Percentiles rank a stretch among this genome's conserved stretches.
These are phyloP conservation scores for Albifimbria verrucaria DNA, from an alignment of 2,329 filamentous ascomycete genomes.

Conservation along the genomic window DNA sequence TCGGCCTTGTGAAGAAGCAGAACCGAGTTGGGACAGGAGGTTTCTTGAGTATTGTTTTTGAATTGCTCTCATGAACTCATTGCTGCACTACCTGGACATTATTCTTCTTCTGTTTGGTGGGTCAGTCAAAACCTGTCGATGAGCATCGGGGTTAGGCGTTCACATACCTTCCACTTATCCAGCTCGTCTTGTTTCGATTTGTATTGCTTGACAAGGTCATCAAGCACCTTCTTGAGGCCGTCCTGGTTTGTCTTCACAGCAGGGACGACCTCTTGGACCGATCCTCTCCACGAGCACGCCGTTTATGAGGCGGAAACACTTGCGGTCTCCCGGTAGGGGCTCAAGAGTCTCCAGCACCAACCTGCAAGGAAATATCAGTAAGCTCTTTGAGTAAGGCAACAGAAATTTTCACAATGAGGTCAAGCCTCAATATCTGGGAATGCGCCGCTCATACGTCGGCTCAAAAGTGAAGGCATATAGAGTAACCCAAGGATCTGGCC, in stretches of 20 bases:
- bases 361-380: conserved; percentile 43
- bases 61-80: conserved; percentile 34
- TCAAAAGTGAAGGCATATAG: no score
- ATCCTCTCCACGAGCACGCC: conserved; percentile 93
- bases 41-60: conserved; percentile 1
- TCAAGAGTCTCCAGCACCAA: conserved; percentile 90
- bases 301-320: conserved; percentile 99
- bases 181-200: conserved; percentile 91
- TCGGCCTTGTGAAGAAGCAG: no score
- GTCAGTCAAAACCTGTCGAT: no score
- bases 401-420: not conserved
- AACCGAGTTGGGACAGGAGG: no score
- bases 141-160: not conserved
- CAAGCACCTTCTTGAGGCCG: conserved; percentile 87
- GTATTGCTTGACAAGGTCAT: conserved; percentile 95
- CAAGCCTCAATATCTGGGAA: no score
- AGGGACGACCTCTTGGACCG: conserved; percentile 86
- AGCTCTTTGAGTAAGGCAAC: not conserved
- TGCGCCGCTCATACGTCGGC: no score
- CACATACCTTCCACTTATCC: conserved; percentile 93
- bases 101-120: conserved; percentile 70
- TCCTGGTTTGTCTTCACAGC: conserved; percentile 91
- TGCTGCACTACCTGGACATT: conserved; percentile 84
- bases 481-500: no score
- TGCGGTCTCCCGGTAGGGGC: conserved; percentile 78